A percentile compares a stretch with the other conserved stretches of the same genome.
Evolutionary conservation across 164 flowering plant species (phyloP).

Genomic region (Piper betle): DNA sequence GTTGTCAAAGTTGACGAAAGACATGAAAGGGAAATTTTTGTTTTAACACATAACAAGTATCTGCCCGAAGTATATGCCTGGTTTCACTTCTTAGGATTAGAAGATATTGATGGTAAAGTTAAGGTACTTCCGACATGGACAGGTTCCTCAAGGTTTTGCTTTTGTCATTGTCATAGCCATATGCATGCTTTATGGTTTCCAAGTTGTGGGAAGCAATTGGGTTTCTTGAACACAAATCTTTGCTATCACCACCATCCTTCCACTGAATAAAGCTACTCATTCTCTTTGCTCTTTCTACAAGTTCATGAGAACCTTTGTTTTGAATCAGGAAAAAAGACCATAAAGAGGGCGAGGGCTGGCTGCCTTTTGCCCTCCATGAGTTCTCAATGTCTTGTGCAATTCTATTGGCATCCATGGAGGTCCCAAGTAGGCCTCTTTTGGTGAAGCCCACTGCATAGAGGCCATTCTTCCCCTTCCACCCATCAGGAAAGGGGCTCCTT

Average conservation of each 20-base stretch:
- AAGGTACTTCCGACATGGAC: too few relatives aligned
- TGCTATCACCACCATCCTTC: neutral
- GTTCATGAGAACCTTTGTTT: neutral
- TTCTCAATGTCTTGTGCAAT: slow-evolving; percentile 26
- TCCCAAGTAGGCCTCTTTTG: slow-evolving; percentile 23
- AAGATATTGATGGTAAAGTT: too few relatives aligned
- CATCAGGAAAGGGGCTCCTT: slow-evolving; percentile 19
- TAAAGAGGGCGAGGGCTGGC: neutral
- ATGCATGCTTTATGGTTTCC: neutral
- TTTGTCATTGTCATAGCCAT: neutral
- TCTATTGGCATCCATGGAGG: slow-evolving; percentile 31
- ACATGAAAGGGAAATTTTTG: too few relatives aligned
- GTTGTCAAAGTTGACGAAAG: too few relatives aligned
- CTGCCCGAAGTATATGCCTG: too few relatives aligned
- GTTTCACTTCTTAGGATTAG: too few relatives aligned
- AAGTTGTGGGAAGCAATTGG: neutral
- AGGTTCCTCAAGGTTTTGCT: neutral
- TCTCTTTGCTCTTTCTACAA: neutral
- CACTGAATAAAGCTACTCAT: neutral
- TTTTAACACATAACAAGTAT: too few relatives aligned
- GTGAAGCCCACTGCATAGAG: slow-evolving; percentile 35
- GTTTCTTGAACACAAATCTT: neutral
- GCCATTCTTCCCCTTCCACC: slow-evolving; percentile 39
- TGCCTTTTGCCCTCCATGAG: slow-evolving; percentile 17
- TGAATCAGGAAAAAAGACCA: neutral